A percentile compares a stretch with the other conserved stretches of the same genome.
Conservation (phyloP, 495 filamentous ascomycete genomes). For the Penicillium malachiteum region DNA sequence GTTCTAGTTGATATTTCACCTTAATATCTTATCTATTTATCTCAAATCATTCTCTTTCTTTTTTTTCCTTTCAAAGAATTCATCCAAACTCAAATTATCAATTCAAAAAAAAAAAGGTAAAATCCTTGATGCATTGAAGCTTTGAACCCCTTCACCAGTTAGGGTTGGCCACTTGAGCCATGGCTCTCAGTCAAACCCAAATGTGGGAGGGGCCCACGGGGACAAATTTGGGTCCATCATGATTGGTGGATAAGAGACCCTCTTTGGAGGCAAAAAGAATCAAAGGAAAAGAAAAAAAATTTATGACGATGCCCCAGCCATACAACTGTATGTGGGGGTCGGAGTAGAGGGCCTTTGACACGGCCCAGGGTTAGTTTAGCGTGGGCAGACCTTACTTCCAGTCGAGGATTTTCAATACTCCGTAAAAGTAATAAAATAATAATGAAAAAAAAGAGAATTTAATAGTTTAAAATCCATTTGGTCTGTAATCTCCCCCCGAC, state of each 20-base stretch:
- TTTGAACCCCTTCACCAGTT: conserved; percentile 10
- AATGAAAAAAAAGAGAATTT: neutral
- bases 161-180: conserved; percentile 7
- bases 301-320: conserved; percentile 16
- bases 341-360: neutral
- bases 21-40: no score
- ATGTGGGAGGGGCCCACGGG: conserved; percentile 19
- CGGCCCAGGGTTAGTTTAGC: conserved; percentile 3
- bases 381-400: conserved; percentile 20
- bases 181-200: conserved; percentile 16
- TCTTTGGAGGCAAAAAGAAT: conserved; percentile 6
- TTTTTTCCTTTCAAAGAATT: neutral
- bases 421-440: neutral
- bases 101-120: neutral
- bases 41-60: neutral
- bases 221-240: conserved; percentile 6
- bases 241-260: conserved; percentile 16
- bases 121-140: conserved; percentile 8
- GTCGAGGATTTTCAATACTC: neutral
- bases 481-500: neutral
- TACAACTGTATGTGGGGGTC: conserved; percentile 14
- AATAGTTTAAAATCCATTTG: neutral
- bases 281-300: neutral
- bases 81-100: neutral
- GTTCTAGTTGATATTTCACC: neutral